A percentile compares a stretch with the other conserved stretches of the same genome.
phyloP scores from a whole-genome alignment of 2,329 filamentous ascomycete species.

The Alternaria novae-zelandiae region DNA sequence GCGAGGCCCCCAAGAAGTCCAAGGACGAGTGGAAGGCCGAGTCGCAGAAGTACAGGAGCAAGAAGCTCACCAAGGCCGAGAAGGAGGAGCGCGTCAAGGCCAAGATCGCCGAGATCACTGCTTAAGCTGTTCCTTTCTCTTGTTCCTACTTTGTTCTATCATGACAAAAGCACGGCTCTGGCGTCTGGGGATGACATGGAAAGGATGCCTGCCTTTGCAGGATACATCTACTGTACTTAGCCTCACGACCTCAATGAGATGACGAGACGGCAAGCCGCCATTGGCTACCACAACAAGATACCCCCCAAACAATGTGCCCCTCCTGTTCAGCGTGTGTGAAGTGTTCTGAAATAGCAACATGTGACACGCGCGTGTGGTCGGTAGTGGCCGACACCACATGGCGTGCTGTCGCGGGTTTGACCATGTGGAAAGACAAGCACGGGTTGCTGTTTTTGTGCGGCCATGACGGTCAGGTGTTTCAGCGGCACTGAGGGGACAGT shows the following conservation, averaged over 20 bases:
- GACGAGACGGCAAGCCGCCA: constrained; percentile 36
- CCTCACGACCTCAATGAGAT: constrained; percentile 39
- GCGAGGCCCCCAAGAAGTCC: constrained; percentile 83
- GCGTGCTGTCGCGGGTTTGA: constrained; percentile 1
- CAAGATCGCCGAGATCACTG: constrained; percentile 84
- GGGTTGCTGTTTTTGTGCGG: background rate
- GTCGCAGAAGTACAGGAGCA: constrained; percentile 83
- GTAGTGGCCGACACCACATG: background rate
- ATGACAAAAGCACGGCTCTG: constrained; percentile 46
- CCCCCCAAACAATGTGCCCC: constrained; percentile 1
- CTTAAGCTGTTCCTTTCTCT: constrained; percentile 36
- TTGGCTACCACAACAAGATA: constrained; percentile 28
- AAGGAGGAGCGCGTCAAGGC: constrained; percentile 82
- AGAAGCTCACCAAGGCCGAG: constrained; percentile 84
- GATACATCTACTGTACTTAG: constrained; percentile 37
- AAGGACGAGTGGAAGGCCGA: constrained; percentile 98
- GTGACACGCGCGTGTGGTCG: background rate
- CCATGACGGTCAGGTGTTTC: constrained; percentile 3
- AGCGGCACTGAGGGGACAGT: constrained; percentile 2
- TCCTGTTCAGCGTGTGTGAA: background rate
- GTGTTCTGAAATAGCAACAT: background rate
- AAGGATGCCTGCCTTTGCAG: constrained; percentile 36
- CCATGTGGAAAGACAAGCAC: background rate
- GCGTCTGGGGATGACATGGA: constrained; percentile 45
- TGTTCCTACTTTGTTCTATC: constrained; percentile 28